Evolutionary conservation across 2,329 filamentous ascomycete genomes (phyloP), one percentile per base, ranked within the genome.

Genomic region (Thelonectria olida): DNA sequence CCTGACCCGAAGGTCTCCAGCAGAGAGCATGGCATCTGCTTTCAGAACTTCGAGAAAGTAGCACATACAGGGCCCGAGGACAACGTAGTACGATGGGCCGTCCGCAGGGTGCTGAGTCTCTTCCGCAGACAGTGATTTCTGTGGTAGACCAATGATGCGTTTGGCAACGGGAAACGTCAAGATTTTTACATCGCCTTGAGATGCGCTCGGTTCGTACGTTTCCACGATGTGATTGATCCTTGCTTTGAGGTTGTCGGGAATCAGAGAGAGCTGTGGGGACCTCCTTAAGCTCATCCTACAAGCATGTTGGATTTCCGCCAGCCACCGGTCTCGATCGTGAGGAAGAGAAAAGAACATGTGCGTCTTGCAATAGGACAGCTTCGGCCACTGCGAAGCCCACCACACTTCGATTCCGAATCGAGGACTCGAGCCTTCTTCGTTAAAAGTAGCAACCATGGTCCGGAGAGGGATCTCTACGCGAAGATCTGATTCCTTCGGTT

Each of bases 351-450:
- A 86, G 68, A 82, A 82, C 36, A 87, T 73, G 38, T 82, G 80
- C 3, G 81, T 74, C 59, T 80, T 83, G 59, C 76, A 76, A 63
- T 84, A 86, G 13, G 79, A 75, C 39, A 83, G 74, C 12, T 78
- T 75, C 2, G 80, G 78, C 57, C 78, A 75, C 15, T 75, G 71
- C 13, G 80, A 80, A 58, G 79, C 81, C 85, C 85, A 87, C 84
- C 84, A 87, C 2, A 87, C 76, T 67, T 88, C 85, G 51, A 87
- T 72, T 6, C 83, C 83, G 44, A 83, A 84, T 7, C 81, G 79
- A 12, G 82, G 79, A 47, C 80, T 78, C 1, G 79, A 79, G 42
- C 79, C 80, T 67, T 86, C 84, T 27, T 84, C 81, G 27, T 79
- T 80, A 63, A 85, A 86, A 2, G 80, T 80, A 2, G 85, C 82